Base-by-base conservation (phyloP, 768 basidiomycete genomes). In the Termitomyces sp. region DNA sequence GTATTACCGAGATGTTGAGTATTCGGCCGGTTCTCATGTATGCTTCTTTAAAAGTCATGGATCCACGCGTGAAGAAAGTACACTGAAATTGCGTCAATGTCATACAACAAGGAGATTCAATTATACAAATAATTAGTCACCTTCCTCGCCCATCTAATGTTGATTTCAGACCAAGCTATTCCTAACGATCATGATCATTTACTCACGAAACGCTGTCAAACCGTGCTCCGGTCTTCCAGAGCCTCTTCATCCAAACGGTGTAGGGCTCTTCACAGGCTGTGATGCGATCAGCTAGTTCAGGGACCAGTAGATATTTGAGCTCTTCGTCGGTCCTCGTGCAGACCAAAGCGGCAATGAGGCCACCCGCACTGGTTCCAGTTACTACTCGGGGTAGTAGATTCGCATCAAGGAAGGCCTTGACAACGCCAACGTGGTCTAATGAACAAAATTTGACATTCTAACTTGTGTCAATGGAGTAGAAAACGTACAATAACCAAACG, bases 11-110 rank as follows among this genome's bases (percentile, higher is more conserved):
- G 33, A 98, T 88, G 70, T 98, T 98, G 36, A 99, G 79, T 32
- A 96, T 91, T 42, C 96, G 84, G 28, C 96, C 96, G 0, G 97
- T 99, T 66, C 90, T 81, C 69, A 93, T 76, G 68, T 96, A 98
- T 1, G 96, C 96, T 71, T 99, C 97, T 53, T 86, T 86, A 76
- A 99, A 99, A 2, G 96, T 98, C 84, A 92, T 85, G 1, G 92
- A 94, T 3, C 96, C 96, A 61, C 88, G 83, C 8, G 94, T 96
- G 72, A 96, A 98, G 77, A 93, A 99, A 13, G 86, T 79, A 55
- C 89, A 85, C 93, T 94, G 59, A 20, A 44, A 44, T 28, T 52
- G 24, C 6, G 44, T 55, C 35, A 48, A 54, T 13, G 28, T 16
- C 46, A 51, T 63, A 42, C 7, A 57, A 39, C 9, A 53, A 22